Evolutionary conservation across 148 eudicot species (phyloP).

Genomic region (Spergularia bocconei): DNA sequence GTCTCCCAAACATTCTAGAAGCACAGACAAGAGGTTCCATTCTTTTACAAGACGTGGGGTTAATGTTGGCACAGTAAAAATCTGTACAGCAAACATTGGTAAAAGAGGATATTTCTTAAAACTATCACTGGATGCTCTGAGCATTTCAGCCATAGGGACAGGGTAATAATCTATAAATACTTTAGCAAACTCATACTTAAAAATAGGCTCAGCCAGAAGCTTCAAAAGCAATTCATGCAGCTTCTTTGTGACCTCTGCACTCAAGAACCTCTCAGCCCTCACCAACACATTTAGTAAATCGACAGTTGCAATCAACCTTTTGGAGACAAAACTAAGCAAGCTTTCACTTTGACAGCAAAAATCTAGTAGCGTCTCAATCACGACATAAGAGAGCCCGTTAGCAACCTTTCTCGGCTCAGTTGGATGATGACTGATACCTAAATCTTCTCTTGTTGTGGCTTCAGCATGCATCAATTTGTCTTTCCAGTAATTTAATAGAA

Average conservation of each 20-base stretch:
- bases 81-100: slow-evolving; percentile 82
- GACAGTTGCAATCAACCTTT: slow-evolving; percentile 43
- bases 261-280: slow-evolving; percentile 76
- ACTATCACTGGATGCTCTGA: slow-evolving; percentile 44
- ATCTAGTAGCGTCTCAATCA: slow-evolving; percentile 72
- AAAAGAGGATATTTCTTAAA: slow-evolving; percentile 56
- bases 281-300: slow-evolving; percentile 68
- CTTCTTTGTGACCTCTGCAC: slow-evolving; percentile 42
- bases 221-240: slow-evolving; percentile 88
- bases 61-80: slow-evolving; percentile 88
- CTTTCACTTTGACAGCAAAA: slow-evolving; percentile 87
- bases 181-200: slow-evolving; percentile 87
- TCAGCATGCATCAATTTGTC: slow-evolving; percentile 45
- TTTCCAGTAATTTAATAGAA: slow-evolving; percentile 58
- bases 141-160: slow-evolving; percentile 51
- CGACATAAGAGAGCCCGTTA: slow-evolving; percentile 49
- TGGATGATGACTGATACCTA: slow-evolving; percentile 30
- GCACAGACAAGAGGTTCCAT: slow-evolving; percentile 56
- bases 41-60: slow-evolving; percentile 89
- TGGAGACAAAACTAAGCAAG: slow-evolving; percentile 79
- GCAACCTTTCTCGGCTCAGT: slow-evolving; percentile 38
- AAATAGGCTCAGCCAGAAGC: slow-evolving; percentile 80
- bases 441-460: slow-evolving; percentile 30
- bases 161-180: slow-evolving; percentile 72
- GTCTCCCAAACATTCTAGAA: slow-evolving; percentile 65